Base-by-base conservation (phyloP, 2,329 filamentous ascomycete species). In the Acrocalymma vagum region DNA sequence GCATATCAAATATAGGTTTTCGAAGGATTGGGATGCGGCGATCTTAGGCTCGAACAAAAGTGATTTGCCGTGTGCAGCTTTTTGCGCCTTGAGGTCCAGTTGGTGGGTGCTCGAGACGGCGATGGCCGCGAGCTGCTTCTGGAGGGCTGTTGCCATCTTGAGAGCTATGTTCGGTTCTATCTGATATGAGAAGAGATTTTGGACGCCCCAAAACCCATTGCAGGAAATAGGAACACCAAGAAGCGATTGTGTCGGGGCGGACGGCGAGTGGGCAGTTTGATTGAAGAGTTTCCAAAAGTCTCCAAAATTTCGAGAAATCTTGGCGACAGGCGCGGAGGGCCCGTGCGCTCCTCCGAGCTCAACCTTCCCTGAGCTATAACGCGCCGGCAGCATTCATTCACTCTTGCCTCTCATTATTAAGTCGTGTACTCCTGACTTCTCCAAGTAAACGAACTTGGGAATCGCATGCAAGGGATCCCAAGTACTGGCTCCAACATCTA, bases 51-150 rank as follows among this genome's bases (percentile, higher is more conserved):
- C 92, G 76, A 95, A 99, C 45, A 99, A 89, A 48, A 99, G 77
- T 37, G 94, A 99, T 72, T 96, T 93, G 53, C 90, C 90, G 74
- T 99, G 94, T 50, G 90, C 85, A 47, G 88, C 84, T 72, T 91
- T 93, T 75, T 96, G 91, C 62, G 92, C 90, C 74, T 95, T 96
- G 59, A 96, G 81, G 68, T 97, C 90, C 62, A 97, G 83, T 57
- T 93, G 87, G 67, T 92, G 87, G 59, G 92, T 95, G 60, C 90
- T 95, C 64, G 88, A 89, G 55, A 88, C 86, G 58, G 92, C 90
- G 67, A 99, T 92, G 68, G 90, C 85, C 78, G 92, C 90, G 77
- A 99, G 79, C 81, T 99, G 95, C 76, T 90, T 85, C 73, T 93
- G 88, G 58, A 99, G 87, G 66, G 90, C 86, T 47, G 91, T 90